A percentile compares a stretch with the other conserved stretches of the same genome.
Evolutionary conservation across 2,329 filamentous ascomycete species (phyloP).

Genomic region (Paracoccidioides brasiliensis): DNA sequence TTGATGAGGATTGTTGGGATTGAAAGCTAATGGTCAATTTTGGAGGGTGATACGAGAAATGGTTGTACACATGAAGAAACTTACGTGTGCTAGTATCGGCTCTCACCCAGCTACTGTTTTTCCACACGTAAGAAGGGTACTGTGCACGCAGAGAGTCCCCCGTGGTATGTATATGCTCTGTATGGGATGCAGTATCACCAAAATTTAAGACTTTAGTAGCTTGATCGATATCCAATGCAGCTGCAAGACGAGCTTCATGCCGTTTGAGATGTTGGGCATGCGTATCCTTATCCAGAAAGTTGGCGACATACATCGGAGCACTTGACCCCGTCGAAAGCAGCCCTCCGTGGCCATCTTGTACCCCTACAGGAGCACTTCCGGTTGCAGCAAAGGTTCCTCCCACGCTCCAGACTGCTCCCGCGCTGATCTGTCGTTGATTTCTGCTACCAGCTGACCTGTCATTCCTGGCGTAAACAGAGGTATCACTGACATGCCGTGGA

Average conservation of each 20-base stretch:
- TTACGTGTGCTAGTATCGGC: constrained; percentile 22
- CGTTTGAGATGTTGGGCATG: constrained; percentile 50
- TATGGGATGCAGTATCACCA: constrained; percentile 9
- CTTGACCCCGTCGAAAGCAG: constrained; percentile 58
- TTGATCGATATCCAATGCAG: constrained; percentile 68
- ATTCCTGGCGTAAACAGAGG: constrained; percentile 9
- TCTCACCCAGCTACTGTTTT: constrained; percentile 14
- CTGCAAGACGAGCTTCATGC: constrained; percentile 62
- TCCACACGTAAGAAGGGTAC: not conserved
- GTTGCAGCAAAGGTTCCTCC: constrained; percentile 48
- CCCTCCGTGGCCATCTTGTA: constrained; percentile 51
- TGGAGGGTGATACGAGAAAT: not conserved
- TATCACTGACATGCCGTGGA: constrained; percentile 24
- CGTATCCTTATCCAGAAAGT: constrained; percentile 39
- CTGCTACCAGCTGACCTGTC: constrained; percentile 6
- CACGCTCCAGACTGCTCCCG: constrained; percentile 62
- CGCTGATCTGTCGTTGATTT: constrained; percentile 42
- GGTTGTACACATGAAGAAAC: constrained; percentile 8
- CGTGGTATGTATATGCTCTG: not conserved
- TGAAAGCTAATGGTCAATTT: not conserved
- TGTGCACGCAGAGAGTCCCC: not conserved
- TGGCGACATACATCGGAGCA: constrained; percentile 49
- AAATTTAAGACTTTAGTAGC: constrained; percentile 53
- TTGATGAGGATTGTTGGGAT: too few species aligned
- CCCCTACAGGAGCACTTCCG: constrained; percentile 19